These are phyloP conservation scores for Blastobotrys persicus DNA, from an alignment of 1,139 yeast species.

Conservation along the genomic window DNA sequence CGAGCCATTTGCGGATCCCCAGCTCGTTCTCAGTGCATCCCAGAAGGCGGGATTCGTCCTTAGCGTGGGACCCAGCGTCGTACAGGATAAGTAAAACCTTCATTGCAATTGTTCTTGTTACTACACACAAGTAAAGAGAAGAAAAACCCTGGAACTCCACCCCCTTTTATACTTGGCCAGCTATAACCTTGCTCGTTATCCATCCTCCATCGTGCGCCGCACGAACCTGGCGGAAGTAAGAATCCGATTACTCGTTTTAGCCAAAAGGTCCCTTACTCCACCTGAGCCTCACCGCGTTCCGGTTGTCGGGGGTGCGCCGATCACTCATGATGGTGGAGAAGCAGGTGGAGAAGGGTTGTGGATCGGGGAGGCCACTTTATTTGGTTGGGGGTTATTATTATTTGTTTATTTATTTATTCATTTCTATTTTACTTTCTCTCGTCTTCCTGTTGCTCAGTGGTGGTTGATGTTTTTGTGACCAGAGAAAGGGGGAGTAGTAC, in stretches of 20 bases:
- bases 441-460: too few species aligned
- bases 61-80: slow-evolving; percentile 48
- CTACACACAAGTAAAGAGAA: too few species aligned
- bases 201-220: background rate
- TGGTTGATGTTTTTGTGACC: too few species aligned
- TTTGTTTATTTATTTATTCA: too few species aligned
- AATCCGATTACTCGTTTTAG: slow-evolving; percentile 1
- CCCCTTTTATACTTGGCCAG: background rate
- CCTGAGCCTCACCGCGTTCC: slow-evolving; percentile 5
- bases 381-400: too few species aligned
- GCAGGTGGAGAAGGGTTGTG: background rate
- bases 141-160: background rate
- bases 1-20: slow-evolving; percentile 65
- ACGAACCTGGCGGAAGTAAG: background rate
- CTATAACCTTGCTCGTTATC: background rate
- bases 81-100: slow-evolving; percentile 36
- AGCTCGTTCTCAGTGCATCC: slow-evolving; percentile 77
- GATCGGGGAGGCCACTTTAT: too few species aligned
- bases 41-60: slow-evolving; percentile 56
- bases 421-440: too few species aligned
- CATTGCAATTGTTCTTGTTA: slow-evolving; percentile 19
- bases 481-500: too few species aligned
- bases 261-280: background rate
- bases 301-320: slow-evolving; percentile 1
- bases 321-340: background rate